Conservation (phyloP, 441 rosid genomes). For the Populus hybrid region DNA sequence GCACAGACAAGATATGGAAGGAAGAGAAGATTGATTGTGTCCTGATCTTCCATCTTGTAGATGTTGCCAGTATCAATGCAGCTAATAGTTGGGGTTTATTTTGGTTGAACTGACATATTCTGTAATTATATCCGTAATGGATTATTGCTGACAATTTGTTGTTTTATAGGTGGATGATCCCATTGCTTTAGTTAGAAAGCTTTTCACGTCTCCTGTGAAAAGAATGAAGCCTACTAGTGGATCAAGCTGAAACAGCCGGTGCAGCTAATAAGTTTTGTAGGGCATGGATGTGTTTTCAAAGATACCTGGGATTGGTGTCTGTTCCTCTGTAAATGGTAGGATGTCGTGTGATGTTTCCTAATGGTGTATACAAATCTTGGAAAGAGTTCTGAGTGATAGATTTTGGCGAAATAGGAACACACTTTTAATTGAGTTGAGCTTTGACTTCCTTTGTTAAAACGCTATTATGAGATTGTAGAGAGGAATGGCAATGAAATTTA, state of each 20-base stretch:
- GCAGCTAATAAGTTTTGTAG: slow-evolving; percentile 3
- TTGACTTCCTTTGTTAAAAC: background rate
- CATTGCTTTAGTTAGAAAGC: slow-evolving; percentile 67
- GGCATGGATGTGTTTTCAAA: background rate
- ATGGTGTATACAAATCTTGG: background rate
- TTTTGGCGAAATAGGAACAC: no score
- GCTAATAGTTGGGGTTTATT: background rate
- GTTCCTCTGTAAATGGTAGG: background rate
- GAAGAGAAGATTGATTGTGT: background rate
- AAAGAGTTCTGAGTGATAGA: no score
- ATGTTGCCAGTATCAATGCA: background rate
- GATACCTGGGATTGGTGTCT: background rate
- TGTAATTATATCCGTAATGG: background rate
- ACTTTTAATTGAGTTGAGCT: background rate
- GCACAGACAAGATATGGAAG: background rate
- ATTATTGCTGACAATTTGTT: slow-evolving; percentile 6
- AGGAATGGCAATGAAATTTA: slow-evolving; percentile 8
- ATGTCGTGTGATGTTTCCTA: background rate
- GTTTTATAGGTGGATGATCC: slow-evolving; percentile 78
- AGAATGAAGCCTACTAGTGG: slow-evolving; percentile 36
- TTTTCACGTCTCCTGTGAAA: slow-evolving; percentile 66
- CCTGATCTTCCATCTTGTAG: background rate
- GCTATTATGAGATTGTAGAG: slow-evolving; percentile 5
- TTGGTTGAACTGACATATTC: background rate
- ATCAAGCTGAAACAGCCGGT: slow-evolving; percentile 29